A percentile compares a stretch with the other conserved stretches of the same genome.
Evolutionary conservation across 768 basidiomycete genomes (phyloP).

Genomic region (Leccinum sublutescens): DNA sequence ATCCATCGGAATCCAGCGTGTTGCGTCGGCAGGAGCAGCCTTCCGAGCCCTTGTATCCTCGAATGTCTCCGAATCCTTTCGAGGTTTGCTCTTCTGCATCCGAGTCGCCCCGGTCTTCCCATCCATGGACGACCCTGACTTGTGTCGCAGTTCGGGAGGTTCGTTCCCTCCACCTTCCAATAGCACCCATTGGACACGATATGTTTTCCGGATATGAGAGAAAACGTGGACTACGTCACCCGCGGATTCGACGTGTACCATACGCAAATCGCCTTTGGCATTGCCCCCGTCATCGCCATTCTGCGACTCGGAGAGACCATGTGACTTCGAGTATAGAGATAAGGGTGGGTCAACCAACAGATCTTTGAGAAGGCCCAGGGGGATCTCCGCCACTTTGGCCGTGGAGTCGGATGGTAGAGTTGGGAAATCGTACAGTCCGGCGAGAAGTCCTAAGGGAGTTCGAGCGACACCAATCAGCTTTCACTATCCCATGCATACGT

Average conservation of each 20-base stretch:
- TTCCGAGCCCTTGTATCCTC: conserved; percentile 15
- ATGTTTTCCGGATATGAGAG: conserved; percentile 89
- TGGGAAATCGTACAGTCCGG: conserved; percentile 88
- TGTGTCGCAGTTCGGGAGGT: conserved; percentile 37
- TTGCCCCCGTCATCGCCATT: not conserved
- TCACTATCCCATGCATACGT: not conserved
- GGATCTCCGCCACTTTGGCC: conserved; percentile 32
- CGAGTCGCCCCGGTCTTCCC: conserved; percentile 1
- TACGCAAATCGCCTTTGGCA: conserved; percentile 20
- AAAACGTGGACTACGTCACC: conserved; percentile 80
- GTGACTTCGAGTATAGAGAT: conserved; percentile 4
- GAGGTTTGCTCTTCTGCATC: conserved; percentile 10
- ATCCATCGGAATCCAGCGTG: conserved; percentile 53
- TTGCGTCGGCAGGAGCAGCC: conserved; percentile 12
- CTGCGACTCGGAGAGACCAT: not conserved
- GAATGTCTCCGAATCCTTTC: conserved; percentile 9
- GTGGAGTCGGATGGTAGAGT: conserved; percentile 46
- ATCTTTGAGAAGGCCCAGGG: conserved; percentile 38
- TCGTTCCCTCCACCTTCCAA: conserved; percentile 52
- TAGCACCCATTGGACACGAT: conserved; percentile 69
- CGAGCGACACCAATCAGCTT: conserved; percentile 6
- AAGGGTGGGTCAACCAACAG: conserved; percentile 37
- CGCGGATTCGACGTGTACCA: conserved; percentile 48
- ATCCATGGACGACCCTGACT: conserved; percentile 4
- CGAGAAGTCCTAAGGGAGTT: conserved; percentile 68